These are phyloP conservation scores for Dioscorea alata DNA, from an alignment of 106 monocot species.

Conservation along the genomic window DNA sequence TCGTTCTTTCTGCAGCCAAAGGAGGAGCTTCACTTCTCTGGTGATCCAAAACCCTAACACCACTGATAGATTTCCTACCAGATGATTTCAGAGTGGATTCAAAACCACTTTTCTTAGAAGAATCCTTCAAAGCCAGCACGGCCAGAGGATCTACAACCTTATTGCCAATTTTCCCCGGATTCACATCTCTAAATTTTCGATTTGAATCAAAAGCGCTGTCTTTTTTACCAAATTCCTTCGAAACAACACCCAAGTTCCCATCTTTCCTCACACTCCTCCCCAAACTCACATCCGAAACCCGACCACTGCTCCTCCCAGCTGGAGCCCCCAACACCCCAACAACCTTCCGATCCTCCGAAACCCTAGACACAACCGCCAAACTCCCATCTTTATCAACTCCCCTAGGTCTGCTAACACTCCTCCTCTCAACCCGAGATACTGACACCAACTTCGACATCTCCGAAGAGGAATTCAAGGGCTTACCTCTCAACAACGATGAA, in stretches of 20 bases:
- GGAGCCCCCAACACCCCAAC: neutral
- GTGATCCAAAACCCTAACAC: neutral
- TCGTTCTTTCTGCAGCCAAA: neutral
- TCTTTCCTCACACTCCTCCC: neutral
- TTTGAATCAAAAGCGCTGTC: neutral
- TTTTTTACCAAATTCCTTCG: neutral
- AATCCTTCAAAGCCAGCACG: neutral
- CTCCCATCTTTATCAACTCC: neutral
- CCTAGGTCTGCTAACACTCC: constrained; percentile 1
- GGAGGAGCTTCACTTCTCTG: too few species aligned
- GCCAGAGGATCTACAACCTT: neutral
- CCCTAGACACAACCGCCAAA: neutral
- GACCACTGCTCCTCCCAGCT: neutral
- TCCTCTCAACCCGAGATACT: constrained; percentile 4
- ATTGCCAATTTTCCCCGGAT: neutral
- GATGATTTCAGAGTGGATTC: neutral
- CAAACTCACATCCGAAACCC: neutral
- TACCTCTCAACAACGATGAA: constrained; percentile 69
- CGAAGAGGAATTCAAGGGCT: constrained; percentile 20
- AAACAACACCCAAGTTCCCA: neutral
- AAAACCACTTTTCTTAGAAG: neutral
- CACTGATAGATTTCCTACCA: neutral
- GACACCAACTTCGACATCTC: constrained; percentile 20
- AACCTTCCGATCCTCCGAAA: neutral
- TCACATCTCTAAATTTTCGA: neutral